Evolutionary conservation across 83 land plant genomes (phyloP).

Genomic region (Picea abies): DNA sequence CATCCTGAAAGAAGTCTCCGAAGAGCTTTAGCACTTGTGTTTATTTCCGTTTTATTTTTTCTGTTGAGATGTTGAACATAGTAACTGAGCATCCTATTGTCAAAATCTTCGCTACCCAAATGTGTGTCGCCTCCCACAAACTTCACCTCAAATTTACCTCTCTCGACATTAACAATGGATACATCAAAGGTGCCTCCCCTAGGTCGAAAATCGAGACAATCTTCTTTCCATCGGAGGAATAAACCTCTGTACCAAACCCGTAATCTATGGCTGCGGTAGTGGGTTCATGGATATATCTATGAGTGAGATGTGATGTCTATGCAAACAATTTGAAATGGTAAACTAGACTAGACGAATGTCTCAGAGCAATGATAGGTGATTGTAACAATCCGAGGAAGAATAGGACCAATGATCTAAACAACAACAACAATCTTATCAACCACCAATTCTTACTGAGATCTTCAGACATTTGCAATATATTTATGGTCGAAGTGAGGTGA

Average conservation of each 20-base stretch:
- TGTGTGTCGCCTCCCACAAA: conserved; percentile 56
- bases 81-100: conserved; percentile 24
- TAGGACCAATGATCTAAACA: too few relatives aligned
- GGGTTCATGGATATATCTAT: not conserved
- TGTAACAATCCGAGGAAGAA: too few relatives aligned
- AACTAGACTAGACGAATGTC: too few relatives aligned
- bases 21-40: not conserved
- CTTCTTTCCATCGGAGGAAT: not conserved
- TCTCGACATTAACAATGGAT: conserved; percentile 2
- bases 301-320: too few relatives aligned
- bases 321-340: too few relatives aligned
- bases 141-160: conserved; percentile 36
- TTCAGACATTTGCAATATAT: too few relatives aligned
- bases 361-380: too few relatives aligned
- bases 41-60: conserved; percentile 17
- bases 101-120: not conserved
- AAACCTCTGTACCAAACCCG: conserved; percentile 10
- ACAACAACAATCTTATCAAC: too few relatives aligned
- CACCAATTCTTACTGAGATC: too few relatives aligned
- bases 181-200: conserved; percentile 17
- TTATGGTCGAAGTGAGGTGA: too few relatives aligned
- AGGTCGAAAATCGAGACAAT: not conserved
- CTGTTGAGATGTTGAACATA: conserved; percentile 16
- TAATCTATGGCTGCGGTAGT: not conserved
- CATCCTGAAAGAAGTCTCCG: too few relatives aligned